Percentiles rank a stretch among this genome's conserved stretches.
Conservation (phyloP, 2,329 filamentous ascomycete species). For the Colletotrichum tropicale region DNA sequence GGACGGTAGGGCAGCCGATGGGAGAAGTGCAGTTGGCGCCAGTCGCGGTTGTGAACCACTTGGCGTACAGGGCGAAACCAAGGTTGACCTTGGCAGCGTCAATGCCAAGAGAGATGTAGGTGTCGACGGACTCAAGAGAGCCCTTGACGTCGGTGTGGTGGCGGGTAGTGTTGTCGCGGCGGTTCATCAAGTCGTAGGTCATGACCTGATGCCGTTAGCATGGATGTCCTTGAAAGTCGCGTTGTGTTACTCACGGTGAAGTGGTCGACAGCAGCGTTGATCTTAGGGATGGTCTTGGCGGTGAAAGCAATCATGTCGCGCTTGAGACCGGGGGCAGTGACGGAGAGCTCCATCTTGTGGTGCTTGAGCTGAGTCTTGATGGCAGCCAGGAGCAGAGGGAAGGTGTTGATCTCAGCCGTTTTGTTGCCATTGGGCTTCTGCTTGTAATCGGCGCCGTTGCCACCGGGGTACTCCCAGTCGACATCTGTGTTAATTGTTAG, state of each 20-base stretch:
- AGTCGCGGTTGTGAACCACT: slow-evolving; percentile 65
- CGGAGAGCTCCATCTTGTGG: slow-evolving; percentile 61
- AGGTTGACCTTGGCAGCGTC: slow-evolving; percentile 62
- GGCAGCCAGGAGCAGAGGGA: slow-evolving; percentile 62
- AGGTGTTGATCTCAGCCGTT: slow-evolving; percentile 64
- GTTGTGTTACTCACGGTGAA: slow-evolving; percentile 51
- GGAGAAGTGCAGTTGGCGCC: slow-evolving; percentile 48
- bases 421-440: slow-evolving; percentile 62
- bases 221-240: fast-evolving
- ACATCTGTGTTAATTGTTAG: slow-evolving; percentile 51
- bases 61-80: slow-evolving; percentile 72
- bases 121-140: slow-evolving; percentile 59
- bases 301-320: slow-evolving; percentile 74
- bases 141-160: slow-evolving; percentile 67
- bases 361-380: slow-evolving; percentile 63
- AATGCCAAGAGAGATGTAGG: slow-evolving; percentile 64
- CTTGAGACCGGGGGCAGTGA: slow-evolving; percentile 67
- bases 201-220: slow-evolving; percentile 50
- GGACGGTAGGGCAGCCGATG: slow-evolving; percentile 62
- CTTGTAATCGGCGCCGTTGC: slow-evolving; percentile 75
- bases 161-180: slow-evolving; percentile 67
- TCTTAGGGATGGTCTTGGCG: slow-evolving; percentile 55
- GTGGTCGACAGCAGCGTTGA: slow-evolving; percentile 66
- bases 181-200: slow-evolving; percentile 77
- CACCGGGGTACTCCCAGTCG: slow-evolving; percentile 69